These are phyloP conservation scores for Pleurotus eryngii DNA, from an alignment of 768 basidiomycete genomes.

Conservation along the genomic window DNA sequence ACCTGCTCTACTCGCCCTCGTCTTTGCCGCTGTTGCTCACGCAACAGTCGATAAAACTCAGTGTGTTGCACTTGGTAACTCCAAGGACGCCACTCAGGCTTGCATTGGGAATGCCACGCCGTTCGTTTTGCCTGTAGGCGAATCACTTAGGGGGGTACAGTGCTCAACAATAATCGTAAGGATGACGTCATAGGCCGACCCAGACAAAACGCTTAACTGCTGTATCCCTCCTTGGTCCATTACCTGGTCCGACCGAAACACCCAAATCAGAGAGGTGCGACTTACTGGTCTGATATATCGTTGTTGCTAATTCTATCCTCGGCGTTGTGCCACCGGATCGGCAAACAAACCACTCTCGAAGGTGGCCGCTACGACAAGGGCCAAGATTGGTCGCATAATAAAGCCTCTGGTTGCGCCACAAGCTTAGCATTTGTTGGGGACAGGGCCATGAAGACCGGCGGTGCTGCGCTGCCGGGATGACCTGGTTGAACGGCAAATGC, in stretches of 20 bases:
- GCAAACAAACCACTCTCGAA: neutral
- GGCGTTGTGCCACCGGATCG: neutral
- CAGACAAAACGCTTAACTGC: neutral
- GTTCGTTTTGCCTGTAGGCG: neutral
- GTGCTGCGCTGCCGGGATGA: constrained; percentile 1
- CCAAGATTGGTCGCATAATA: constrained; percentile 1
- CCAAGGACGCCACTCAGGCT: neutral
- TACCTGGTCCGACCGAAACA: constrained; percentile 1
- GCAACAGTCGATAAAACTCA: neutral
- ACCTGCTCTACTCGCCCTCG: neutral
- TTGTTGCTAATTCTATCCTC: neutral
- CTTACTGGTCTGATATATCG: neutral
- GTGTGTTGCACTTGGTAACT: neutral
- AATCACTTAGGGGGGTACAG: too few relatives aligned
- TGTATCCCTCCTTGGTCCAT: neutral
- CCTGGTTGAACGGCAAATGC: constrained; percentile 6
- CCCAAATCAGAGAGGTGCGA: neutral
- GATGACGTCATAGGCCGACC: neutral
- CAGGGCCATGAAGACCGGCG: neutral
- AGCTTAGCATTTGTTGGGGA: neutral
- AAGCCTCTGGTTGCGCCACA: neutral
- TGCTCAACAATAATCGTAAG: neutral
- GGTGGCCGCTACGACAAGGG: neutral
- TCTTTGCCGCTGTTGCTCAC: neutral
- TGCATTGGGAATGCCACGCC: neutral